Evolutionary conservation across 306 rosid species (phyloP), one percentile per base, ranked within the genome.

Genomic region (Ochetophila trinervis): DNA sequence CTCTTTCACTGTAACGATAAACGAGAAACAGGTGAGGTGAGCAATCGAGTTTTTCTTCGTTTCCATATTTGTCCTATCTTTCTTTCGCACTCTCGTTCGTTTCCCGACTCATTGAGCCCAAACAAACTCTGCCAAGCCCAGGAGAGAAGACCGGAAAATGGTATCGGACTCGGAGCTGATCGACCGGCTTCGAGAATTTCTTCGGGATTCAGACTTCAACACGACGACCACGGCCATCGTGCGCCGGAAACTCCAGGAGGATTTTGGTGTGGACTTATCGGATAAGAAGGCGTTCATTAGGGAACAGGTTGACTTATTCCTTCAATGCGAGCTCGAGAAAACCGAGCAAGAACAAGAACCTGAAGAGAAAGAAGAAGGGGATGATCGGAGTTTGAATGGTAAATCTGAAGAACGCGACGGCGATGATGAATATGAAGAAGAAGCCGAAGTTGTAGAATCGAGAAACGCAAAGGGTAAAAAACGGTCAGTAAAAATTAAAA

Each of bases 161-260:
- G 96, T 80, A 6, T 79, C 88, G 69, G 89, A 88, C 68, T 86
- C 86, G 76, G 96, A 88, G 65, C 88, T 86, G n/a, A 84, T 88
- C 80, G 82, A 53, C 27, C 89, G 91, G 80, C 88, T 86, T 74
- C 89, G 76, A 15, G 90, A 86, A 66, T 86, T 86, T 65, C 96
- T 88, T 57, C 82, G 89, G 27, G 71, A 65, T 78, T 84, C 91
- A 42, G 89, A 88, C 90, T 86, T 86, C 45, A 67, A 74, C 71
- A 83, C 88, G 60, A 86, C 96, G 63, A 84, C 91, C 37, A 84
- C 85, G 37, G 72, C 82, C 66, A 82, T 76, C 66, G 90, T 88
- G 19, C 91, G 96, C 76, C 91, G 91, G 50, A 82, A 81, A 77
- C 71, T 88, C 57, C 88, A 88, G 79, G 65, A 21, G 44, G 91